These are phyloP conservation scores for Cercospora citrullina DNA, from an alignment of 2,329 filamentous ascomycete species.

Conservation along the genomic window DNA sequence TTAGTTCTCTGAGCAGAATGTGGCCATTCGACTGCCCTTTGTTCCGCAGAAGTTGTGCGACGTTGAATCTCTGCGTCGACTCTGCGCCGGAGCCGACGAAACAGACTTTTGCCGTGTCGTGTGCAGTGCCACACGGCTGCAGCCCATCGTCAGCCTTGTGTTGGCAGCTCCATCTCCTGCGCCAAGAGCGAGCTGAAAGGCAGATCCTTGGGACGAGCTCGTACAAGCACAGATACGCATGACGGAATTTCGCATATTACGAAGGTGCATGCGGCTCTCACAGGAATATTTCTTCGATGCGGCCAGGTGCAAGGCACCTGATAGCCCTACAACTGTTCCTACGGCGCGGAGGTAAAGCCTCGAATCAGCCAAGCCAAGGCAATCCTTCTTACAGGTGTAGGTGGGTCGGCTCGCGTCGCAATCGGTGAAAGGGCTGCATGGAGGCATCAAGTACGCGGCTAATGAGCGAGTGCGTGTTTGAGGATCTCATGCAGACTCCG, in stretches of 20 bases:
- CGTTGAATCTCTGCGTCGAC: neutral
- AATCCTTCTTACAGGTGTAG: neutral
- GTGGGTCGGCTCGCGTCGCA: neutral
- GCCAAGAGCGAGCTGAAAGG: slow-evolving; percentile 18
- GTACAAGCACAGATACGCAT: neutral
- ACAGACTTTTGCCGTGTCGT: neutral
- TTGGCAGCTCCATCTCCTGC: slow-evolving; percentile 5
- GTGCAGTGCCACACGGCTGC: slow-evolving; percentile 9
- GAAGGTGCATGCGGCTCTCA: neutral
- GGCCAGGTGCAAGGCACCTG: neutral
- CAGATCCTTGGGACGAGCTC: neutral
- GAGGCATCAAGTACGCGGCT: neutral
- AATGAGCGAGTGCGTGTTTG: neutral
- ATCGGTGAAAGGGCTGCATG: neutral
- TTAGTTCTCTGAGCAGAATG: neutral
- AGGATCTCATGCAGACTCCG: neutral
- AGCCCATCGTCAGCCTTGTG: slow-evolving; percentile 13
- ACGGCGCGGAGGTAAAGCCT: neutral
- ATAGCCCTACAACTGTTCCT: neutral
- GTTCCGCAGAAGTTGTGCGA: neutral
- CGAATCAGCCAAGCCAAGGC: neutral
- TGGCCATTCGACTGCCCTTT: neutral
- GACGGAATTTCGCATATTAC: neutral
- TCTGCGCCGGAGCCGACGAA: neutral
- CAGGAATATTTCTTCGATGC: neutral